Percentiles rank a stretch among this genome's conserved stretches.
phyloP scores from a whole-genome alignment of 148 eudicot genomes.

The Agrostemma githago region DNA sequence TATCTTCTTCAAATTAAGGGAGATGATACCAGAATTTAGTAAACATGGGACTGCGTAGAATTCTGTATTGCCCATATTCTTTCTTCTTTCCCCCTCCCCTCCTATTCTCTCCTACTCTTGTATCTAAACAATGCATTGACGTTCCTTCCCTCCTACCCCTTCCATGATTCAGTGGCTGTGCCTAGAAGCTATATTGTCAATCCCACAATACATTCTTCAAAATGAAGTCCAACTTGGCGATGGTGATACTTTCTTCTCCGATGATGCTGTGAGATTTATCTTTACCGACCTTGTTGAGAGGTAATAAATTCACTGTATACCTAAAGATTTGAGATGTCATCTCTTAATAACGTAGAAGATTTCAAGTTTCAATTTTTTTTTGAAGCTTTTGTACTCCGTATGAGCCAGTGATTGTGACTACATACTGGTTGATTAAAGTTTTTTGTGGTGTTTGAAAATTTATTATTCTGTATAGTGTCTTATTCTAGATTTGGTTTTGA shows the following conservation, averaged over 20 bases:
- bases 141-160: not conserved
- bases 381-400: too few relatives aligned
- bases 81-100: not conserved
- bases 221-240: conserved; percentile 41
- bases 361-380: too few relatives aligned
- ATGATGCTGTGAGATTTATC: conserved; percentile 39
- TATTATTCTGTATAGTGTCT: not conserved
- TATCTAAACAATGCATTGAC: not conserved
- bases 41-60: not conserved
- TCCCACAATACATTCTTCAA: conserved; percentile 45
- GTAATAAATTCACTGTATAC: conserved; percentile 34
- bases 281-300: conserved; percentile 82
- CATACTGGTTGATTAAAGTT: not conserved
- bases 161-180: conserved; percentile 65
- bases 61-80: not conserved
- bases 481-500: not conserved
- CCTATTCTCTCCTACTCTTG: not conserved
- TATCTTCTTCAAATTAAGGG: not conserved
- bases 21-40: not conserved
- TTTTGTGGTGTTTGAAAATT: not conserved
- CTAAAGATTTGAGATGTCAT: not conserved
- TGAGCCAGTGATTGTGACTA: conserved; percentile 3
- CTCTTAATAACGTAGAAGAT: too few relatives aligned
- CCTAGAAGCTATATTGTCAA: conserved; percentile 65
- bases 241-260: conserved; percentile 46